Evolutionary conservation across 2,329 filamentous ascomycete genomes (phyloP).

Genomic region (Scedosporium boydii): DNA sequence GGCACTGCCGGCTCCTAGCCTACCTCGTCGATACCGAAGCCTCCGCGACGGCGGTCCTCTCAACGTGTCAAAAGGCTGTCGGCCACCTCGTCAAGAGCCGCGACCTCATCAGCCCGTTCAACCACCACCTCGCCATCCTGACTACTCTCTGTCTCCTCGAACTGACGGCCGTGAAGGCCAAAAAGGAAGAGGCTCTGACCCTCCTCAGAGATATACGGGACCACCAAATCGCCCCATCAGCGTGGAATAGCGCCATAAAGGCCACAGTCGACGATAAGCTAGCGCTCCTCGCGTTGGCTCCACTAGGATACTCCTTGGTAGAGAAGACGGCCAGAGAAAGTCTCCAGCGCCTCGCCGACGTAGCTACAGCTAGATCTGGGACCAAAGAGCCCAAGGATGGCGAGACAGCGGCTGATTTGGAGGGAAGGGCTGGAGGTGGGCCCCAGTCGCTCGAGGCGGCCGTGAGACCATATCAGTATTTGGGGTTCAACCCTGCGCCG

Average conservation of each 20-base stretch:
- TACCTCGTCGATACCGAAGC: slow-evolving; percentile 49
- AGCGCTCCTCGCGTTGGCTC: slow-evolving; percentile 18
- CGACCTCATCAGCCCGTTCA: slow-evolving; percentile 51
- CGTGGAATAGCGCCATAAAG: slow-evolving; percentile 45
- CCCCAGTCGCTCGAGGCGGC: slow-evolving; percentile 12
- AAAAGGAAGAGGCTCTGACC: slow-evolving; percentile 45
- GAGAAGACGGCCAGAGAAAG: slow-evolving; percentile 38
- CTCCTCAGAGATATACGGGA: slow-evolving; percentile 49
- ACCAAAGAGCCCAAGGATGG: slow-evolving; percentile 8
- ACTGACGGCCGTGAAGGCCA: slow-evolving; percentile 44
- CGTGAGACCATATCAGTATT: slow-evolving; percentile 25
- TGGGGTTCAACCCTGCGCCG: slow-evolving; percentile 30
- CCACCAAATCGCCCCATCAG: slow-evolving; percentile 36
- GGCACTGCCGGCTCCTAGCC: slow-evolving; percentile 57
- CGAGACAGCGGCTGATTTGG: slow-evolving; percentile 16
- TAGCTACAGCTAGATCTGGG: slow-evolving; percentile 31
- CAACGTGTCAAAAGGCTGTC: slow-evolving; percentile 49
- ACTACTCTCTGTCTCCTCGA: slow-evolving; percentile 52
- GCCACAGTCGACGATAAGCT: slow-evolving; percentile 39
- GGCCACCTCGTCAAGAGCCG: slow-evolving; percentile 46
- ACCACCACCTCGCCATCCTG: slow-evolving; percentile 56
- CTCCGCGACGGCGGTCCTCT: slow-evolving; percentile 47
- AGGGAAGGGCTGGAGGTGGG: slow-evolving; percentile 13
- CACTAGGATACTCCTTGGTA: slow-evolving; percentile 25
- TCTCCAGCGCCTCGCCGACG: slow-evolving; percentile 52